A percentile compares a stretch with the other conserved stretches of the same genome.
Evolutionary conservation across 768 basidiomycete genomes (phyloP).

Genomic region (Collybiopsis confluens): DNA sequence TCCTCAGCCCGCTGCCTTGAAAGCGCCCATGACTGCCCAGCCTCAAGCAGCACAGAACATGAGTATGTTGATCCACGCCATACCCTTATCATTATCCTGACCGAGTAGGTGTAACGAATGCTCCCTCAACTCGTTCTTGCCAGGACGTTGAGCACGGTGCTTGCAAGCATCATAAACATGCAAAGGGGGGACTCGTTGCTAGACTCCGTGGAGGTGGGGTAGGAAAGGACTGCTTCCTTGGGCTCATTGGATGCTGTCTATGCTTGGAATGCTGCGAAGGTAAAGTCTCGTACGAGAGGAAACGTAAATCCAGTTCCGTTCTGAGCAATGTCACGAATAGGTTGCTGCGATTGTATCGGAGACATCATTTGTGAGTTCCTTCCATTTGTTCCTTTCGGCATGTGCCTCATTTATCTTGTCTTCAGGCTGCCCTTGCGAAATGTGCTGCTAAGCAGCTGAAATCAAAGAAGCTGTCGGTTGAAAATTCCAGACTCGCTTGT

Average conservation of each 20-base stretch:
- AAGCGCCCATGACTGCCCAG: constrained; percentile 40
- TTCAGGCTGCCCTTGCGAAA: constrained; percentile 76
- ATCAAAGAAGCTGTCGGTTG: background rate
- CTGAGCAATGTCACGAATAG: no score
- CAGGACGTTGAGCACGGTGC: constrained; percentile 25
- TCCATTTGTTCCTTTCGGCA: background rate
- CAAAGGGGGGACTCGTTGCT: constrained; percentile 26
- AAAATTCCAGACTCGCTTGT: no score
- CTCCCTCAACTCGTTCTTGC: constrained; percentile 23
- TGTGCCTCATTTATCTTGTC: background rate
- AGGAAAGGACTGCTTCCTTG: constrained; percentile 67
- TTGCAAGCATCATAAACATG: constrained; percentile 34
- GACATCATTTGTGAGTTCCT: constrained; percentile 67
- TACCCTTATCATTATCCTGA: background rate
- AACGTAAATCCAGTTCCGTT: no score
- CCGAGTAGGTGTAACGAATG: constrained; percentile 42
- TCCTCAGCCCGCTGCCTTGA: constrained; percentile 17
- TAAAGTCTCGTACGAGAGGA: no score
- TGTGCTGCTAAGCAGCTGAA: constrained; percentile 73
- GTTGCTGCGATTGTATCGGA: constrained; percentile 64
- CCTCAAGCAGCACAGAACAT: constrained; percentile 58
- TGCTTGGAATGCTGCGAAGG: constrained; percentile 77
- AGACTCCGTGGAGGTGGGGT: constrained; percentile 72
- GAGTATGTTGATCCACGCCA: constrained; percentile 43
- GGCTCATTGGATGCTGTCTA: constrained; percentile 58